Base-by-base conservation (phyloP, 2,329 filamentous ascomycete species). In the Dothideomycetidae sp. region DNA sequence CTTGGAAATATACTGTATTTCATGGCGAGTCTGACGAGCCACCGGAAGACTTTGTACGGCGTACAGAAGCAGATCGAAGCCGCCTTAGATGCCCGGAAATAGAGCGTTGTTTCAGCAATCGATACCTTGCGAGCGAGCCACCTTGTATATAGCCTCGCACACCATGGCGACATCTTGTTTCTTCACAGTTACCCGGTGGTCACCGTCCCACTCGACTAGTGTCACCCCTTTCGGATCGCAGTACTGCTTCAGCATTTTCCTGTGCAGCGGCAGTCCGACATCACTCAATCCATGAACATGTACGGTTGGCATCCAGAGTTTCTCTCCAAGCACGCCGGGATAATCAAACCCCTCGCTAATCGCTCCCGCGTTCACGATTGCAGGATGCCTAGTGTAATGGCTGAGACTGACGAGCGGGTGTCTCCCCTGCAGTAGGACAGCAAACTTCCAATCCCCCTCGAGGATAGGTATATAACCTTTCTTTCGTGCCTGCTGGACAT, bases 201-300 rank as follows among this genome's bases (percentile, higher is more conserved):
- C 67, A 0, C 78, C 81, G 40, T 81, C 69, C 81, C 81, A 86
- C 53, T 84, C 76, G 1, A 86, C 54, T 31, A 84, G 43, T 28
- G 57, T 64, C 4, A 68, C 60, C 2, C 60, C 71, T 0, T 62
- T 66, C 7, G 60, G 50, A 34, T 71, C 63, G 50, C 74, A 81
- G 52, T 77, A 84, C 36, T 69, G 56, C 5, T 70, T 54, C 35
- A 73, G 50, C 46, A 78, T 49, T 50, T 65, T 59, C 38, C 66
- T 57, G 51, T 81, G 78, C 31, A 71, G 55, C 41, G 69, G 58
- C 15, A 84, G 49, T 0, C 73, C 74, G 0, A 67, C 62, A 54
- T 79, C 75, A 12, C 60, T 59, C 43, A 74, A 46, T 0, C 78
- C 78, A 57, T 81, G 77, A 1, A 81, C 73, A 57, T 82, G 78